Base-by-base conservation (phyloP, 345 rosid genomes). In the Arabidopsis thaliana region DNA sequence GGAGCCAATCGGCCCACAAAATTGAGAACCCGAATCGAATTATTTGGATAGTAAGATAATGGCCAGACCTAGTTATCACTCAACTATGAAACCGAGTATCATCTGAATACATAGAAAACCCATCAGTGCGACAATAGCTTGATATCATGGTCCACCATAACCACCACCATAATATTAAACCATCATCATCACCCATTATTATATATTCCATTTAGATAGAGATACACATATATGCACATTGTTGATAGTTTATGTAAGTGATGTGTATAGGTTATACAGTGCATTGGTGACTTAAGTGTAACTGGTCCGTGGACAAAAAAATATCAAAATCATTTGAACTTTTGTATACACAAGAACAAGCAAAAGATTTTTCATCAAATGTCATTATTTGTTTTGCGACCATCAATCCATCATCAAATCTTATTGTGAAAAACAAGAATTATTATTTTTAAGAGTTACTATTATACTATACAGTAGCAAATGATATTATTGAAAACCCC, bases 141-240 rank as follows among this genome's bases (percentile, higher is more conserved):
- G 42, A 33, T 61, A 51, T 25, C 69, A 61, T 76, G 80, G 70
- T 60, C 79, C 79, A 69, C 74, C 64, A 67, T 52, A 69, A 69
- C 75, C 58, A 76, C 64, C 63, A 51, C 69, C 62, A 44, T 53
- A 8, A 74, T 76, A 34, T 44, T 76, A 20, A 53, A 59, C 40
- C 36, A 77, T 56, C 59, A 69, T 70, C 74, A 70, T 56, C 41
- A n/a, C 32, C 23, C 42, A 57, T 70, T 48, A 76, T 63, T 62
- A 32, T 61, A 61, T 68, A 68, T 76, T 66, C 67, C 78, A 46
- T 49, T 32, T 67, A 66, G 24, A 66, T 58, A 57, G 52, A 44
- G 50, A 57, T 56, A 34, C 71, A 55, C 66, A 57, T 20, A 40
- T 14, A 69, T 6, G 73, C 64, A 59, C 28, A 38, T 25, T 40